phyloP scores from a whole-genome alignment of 768 basidiomycete species.

The Suillus bovinus region DNA sequence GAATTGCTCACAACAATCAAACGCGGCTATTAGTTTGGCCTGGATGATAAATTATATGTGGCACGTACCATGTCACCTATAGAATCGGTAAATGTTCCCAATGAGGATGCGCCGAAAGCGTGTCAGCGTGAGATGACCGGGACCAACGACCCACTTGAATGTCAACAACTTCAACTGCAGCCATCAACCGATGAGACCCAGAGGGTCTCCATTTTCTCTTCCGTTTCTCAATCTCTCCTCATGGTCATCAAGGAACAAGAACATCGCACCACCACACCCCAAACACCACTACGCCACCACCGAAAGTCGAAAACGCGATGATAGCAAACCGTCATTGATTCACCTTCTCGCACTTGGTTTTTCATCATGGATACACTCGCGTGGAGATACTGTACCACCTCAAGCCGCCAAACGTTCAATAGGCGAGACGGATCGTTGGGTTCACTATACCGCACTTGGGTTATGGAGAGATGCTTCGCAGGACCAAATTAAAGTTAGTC shows the following conservation, averaged over 20 bases:
- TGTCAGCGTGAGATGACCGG: too few relatives aligned
- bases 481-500: conserved; percentile 2
- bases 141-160: background rate
- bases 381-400: background rate
- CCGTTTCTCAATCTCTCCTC: background rate
- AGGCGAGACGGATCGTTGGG: background rate
- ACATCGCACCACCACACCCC: background rate
- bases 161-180: background rate
- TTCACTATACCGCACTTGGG: conserved; percentile 5
- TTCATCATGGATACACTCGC: background rate
- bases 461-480: conserved; percentile 6
- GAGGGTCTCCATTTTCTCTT: background rate
- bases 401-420: background rate
- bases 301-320: background rate
- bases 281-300: background rate
- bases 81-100: too few relatives aligned
- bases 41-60: too few relatives aligned
- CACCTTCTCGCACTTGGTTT: background rate
- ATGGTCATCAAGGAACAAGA: background rate
- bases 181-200: background rate
- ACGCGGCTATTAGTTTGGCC: background rate
- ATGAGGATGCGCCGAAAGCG: too few relatives aligned
- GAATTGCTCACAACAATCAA: background rate
- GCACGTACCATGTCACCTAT: too few relatives aligned
- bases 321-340: background rate